Evolutionary conservation across 2,329 filamentous ascomycete species (phyloP).

Genomic region (Botrytis galanthina): DNA sequence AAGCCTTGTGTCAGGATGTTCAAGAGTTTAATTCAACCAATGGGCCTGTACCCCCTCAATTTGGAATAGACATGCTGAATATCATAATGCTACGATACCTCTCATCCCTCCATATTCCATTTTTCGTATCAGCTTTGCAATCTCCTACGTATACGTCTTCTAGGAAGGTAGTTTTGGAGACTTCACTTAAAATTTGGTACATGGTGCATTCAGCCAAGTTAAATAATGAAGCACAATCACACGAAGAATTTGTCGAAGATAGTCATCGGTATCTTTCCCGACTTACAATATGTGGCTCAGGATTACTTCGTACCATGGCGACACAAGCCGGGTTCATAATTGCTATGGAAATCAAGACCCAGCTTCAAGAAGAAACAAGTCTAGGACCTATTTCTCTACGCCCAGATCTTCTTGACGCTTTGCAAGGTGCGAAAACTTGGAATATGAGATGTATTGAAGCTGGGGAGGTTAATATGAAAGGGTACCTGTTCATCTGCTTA

Average conservation of each 20-base stretch:
- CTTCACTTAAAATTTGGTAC: constrained; percentile 48
- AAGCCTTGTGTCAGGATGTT: not conserved
- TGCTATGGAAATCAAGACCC: constrained; percentile 43
- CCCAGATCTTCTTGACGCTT: constrained; percentile 44
- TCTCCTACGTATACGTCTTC: constrained; percentile 52
- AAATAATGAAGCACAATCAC: not conserved
- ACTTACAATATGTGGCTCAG: not conserved
- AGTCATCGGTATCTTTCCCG: not conserved
- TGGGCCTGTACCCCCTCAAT: constrained; percentile 36
- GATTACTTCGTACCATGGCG: constrained; percentile 25
- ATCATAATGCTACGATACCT: constrained; percentile 55
- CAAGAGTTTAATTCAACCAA: constrained; percentile 24
- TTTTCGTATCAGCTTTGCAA: constrained; percentile 43
- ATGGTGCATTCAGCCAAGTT: constrained; percentile 39
- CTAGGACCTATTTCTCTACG: constrained; percentile 40
- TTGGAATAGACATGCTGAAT: constrained; percentile 48
- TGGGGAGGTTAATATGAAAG: constrained; percentile 47
- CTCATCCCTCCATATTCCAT: constrained; percentile 55
- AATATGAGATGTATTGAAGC: constrained; percentile 40
- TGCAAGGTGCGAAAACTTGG: constrained; percentile 45
- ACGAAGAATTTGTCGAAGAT: not conserved
- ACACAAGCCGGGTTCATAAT: constrained; percentile 42
- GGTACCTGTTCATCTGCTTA: constrained; percentile 39
- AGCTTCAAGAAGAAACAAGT: constrained; percentile 44
- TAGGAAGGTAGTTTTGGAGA: constrained; percentile 48